Percentiles rank a stretch among this genome's conserved stretches.
These are phyloP conservation scores for Colletotrichum sp. DNA, from an alignment of 2,329 filamentous ascomycete genomes.

Conservation along the genomic window DNA sequence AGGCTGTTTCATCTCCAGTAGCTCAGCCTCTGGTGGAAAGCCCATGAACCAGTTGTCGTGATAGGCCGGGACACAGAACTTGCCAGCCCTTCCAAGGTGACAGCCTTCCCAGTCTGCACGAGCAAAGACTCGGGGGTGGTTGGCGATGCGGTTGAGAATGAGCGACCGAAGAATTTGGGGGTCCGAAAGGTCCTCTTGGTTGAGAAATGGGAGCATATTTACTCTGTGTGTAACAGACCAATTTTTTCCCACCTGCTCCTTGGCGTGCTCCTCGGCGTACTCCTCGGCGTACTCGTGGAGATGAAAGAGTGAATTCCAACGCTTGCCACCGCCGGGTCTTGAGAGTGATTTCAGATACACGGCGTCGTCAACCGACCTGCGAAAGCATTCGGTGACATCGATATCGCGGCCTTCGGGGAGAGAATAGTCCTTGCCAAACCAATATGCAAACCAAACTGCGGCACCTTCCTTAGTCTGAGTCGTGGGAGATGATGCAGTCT, in stretches of 20 bases:
- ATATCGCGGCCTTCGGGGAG: neutral
- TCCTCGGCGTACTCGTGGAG: neutral
- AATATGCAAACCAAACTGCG: neutral
- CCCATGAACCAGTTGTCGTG: constrained; percentile 13
- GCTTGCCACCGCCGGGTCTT: neutral
- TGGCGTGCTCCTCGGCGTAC: neutral
- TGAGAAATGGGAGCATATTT: constrained; percentile 2
- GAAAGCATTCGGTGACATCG: neutral
- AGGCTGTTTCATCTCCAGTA: neutral
- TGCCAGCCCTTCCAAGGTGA: neutral
- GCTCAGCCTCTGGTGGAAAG: neutral
- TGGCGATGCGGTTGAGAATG: neutral
- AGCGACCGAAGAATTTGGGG: neutral
- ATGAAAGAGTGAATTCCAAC: neutral
- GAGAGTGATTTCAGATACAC: neutral
- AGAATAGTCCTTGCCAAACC: neutral
- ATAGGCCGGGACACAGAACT: neutral
- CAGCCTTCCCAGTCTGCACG: neutral
- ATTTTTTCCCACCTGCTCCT: neutral
- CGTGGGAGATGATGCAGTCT: neutral
- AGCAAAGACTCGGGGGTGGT: neutral
- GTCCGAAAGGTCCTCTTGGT: neutral
- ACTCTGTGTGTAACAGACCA: neutral
- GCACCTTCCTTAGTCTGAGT: neutral
- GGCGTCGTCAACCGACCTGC: neutral